Evolutionary conservation across 176 grass and related monocot genomes (phyloP).

Genomic region (Triticum urartu): DNA sequence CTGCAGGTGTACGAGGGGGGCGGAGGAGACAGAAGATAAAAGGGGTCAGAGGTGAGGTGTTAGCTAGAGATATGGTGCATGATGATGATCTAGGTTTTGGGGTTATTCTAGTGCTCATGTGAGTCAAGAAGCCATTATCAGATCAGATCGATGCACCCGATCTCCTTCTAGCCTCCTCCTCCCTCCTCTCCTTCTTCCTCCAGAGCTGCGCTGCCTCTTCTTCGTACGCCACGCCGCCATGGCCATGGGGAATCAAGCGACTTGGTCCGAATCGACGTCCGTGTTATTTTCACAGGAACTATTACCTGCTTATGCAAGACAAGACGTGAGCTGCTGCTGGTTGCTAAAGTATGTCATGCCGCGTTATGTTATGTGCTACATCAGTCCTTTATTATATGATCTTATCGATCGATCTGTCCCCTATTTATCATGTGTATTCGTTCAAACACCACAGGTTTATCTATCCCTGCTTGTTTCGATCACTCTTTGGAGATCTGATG

Average conservation of each 20-base stretch:
- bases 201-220: neutral
- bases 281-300: slow-evolving; percentile 30
- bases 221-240: slow-evolving; percentile 37
- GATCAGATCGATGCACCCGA: slow-evolving; percentile 40
- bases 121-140: slow-evolving; percentile 58
- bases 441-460: slow-evolving; percentile 9
- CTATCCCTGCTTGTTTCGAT: neutral
- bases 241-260: slow-evolving; percentile 65
- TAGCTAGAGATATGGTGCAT: slow-evolving; percentile 20
- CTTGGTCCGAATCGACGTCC: slow-evolving; percentile 58
- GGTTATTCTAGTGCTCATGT: slow-evolving; percentile 12
- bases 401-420: neutral
- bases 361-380: slow-evolving; percentile 35
- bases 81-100: slow-evolving; percentile 40
- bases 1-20: slow-evolving; percentile 5
- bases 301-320: slow-evolving; percentile 30
- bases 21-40: slow-evolving; percentile 17
- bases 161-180: neutral
- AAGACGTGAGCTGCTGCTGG: slow-evolving; percentile 7
- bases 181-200: neutral
- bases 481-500: slow-evolving; percentile 10
- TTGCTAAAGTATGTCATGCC: slow-evolving; percentile 44
- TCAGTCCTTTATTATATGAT: slow-evolving; percentile 22
- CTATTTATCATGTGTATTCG: neutral
- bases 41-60: neutral